A percentile compares a stretch with the other conserved stretches of the same genome.
phyloP scores from a whole-genome alignment of 805 yeast species.

The Yarrowia osloensis region DNA sequence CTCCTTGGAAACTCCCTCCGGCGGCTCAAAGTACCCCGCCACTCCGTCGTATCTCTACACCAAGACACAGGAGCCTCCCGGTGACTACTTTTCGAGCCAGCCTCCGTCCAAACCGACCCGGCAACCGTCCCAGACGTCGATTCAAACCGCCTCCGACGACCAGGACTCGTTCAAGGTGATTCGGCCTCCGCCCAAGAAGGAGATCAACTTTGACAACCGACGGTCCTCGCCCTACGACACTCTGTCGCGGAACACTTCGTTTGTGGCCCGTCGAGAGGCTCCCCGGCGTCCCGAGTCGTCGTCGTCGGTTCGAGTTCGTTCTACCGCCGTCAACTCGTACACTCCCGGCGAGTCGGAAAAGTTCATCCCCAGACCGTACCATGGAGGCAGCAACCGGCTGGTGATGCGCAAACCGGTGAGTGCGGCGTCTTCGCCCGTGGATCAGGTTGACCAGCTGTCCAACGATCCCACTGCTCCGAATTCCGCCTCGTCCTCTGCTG shows the following conservation, averaged over 20 bases:
- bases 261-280: conserved; percentile 65
- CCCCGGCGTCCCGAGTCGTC: conserved; percentile 45
- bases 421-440: conserved; percentile 2
- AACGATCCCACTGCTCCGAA: not conserved
- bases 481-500: not conserved
- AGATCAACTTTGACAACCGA: conserved; percentile 79
- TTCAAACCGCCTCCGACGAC: conserved; percentile 14
- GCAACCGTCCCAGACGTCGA: not conserved
- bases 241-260: conserved; percentile 45
- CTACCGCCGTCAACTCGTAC: conserved; percentile 32
- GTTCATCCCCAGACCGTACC: conserved; percentile 39
- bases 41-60: conserved; percentile 31
- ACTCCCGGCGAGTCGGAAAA: conserved; percentile 39
- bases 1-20: conserved; percentile 7
- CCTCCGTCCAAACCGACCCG: conserved; percentile 5
- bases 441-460: conserved; percentile 2
- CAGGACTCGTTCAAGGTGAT: conserved; percentile 62
- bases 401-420: conserved; percentile 37
- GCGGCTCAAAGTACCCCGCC: conserved; percentile 6
- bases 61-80: conserved; percentile 29
- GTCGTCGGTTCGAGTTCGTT: conserved; percentile 31
- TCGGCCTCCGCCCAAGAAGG: conserved; percentile 58
- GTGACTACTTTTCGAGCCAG: conserved; percentile 2
- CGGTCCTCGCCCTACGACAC: conserved; percentile 68
- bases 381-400: conserved; percentile 35